phyloP scores from a whole-genome alignment of 108 stramenopile species.

The Cyclotella baltica region DNA sequence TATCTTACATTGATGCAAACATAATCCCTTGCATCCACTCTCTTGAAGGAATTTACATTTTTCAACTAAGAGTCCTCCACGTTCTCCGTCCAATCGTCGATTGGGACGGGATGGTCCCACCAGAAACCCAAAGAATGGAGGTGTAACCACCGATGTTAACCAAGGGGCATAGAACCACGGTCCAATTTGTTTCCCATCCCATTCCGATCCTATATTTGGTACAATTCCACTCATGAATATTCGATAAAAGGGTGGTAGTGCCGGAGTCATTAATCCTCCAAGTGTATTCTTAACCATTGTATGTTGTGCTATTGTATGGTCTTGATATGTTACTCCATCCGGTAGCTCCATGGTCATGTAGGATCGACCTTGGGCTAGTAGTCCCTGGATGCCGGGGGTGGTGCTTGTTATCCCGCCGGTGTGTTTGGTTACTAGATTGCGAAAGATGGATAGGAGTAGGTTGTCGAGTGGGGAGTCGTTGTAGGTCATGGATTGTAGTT shows the following conservation, averaged over 20 bases:
- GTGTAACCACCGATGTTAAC: conserved; percentile 87
- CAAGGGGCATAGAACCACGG: conserved; percentile 90
- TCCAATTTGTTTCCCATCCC: conserved; percentile 75
- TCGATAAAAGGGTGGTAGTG: conserved; percentile 89
- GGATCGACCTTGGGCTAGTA: conserved; percentile 82
- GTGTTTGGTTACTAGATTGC: conserved; percentile 70
- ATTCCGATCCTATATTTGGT: conserved; percentile 67
- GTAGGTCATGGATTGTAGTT: conserved; percentile 64
- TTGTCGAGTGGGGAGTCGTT: conserved; percentile 70
- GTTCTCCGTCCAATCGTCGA: conserved; percentile 82
- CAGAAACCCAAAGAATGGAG: conserved; percentile 89
- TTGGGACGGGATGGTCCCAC: conserved; percentile 86
- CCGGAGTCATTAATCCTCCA: conserved; percentile 87
- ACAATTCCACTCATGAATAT: conserved; percentile 92
- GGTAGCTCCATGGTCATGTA: conserved; percentile 73
- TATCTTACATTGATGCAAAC: conserved; percentile 89
- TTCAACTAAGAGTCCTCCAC: conserved; percentile 90
- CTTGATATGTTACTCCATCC: conserved; percentile 56
- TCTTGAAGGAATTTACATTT: conserved; percentile 94
- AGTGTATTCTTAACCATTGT: conserved; percentile 82
- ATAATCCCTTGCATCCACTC: conserved; percentile 89
- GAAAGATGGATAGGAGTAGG: conserved; percentile 70
- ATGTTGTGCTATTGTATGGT: conserved; percentile 71
- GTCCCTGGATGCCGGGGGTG: conserved; percentile 73
- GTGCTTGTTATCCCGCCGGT: conserved; percentile 62